Base-by-base conservation (phyloP, 2,329 filamentous ascomycete genomes). In the Xylaria sp. region DNA sequence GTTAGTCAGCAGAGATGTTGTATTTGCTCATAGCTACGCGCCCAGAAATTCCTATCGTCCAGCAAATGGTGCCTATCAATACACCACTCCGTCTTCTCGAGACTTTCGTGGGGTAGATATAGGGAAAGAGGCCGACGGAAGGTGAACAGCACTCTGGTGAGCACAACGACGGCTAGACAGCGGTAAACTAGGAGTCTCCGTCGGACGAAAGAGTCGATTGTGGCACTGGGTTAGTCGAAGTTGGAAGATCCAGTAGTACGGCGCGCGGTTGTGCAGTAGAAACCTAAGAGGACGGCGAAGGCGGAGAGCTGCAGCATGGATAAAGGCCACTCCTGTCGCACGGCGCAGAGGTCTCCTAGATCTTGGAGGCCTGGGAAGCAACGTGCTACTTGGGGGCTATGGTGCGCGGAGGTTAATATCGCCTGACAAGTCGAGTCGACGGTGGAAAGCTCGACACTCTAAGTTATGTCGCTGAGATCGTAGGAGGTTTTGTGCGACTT, bases 191-290 rank as follows among this genome's bases (percentile, higher is more conserved):
- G 80, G 75, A 77, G 77, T 76, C 81, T 78, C 71, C 73, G 84
- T 85, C 77, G 79, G 82, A 86, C 84, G 81, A 82, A 82, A 82
- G 82, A 82, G 81, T 83, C 82, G 82, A 82, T 80, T 78, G 83
- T 84, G 80, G 82, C 82, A 85, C 83, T 82, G 76, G 79, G 77
- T 81, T 77, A 81, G 80, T 79, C 80, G 79, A 81, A 78, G 79
- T 81, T 80, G 71, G 79, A 78, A 78, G 77, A 76, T 78, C 77
- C 77, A 79, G 84, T 85, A 76, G 81, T 81, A 86, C 84, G 77
- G 78, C 81, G 84, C 84, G 80, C 81, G 80, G 82, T 80, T 80
- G 79, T 83, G 81, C 75, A 80, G 79, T 81, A 78, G 78, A 73
- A 76, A 76, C 78, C 78, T 80, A 78, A 73, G 75, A 74, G 69